Percentiles rank a stretch among this genome's conserved stretches.
Conservation (phyloP, 2,329 filamentous ascomycete genomes). For the Davidsoniella neocaledoniae region DNA sequence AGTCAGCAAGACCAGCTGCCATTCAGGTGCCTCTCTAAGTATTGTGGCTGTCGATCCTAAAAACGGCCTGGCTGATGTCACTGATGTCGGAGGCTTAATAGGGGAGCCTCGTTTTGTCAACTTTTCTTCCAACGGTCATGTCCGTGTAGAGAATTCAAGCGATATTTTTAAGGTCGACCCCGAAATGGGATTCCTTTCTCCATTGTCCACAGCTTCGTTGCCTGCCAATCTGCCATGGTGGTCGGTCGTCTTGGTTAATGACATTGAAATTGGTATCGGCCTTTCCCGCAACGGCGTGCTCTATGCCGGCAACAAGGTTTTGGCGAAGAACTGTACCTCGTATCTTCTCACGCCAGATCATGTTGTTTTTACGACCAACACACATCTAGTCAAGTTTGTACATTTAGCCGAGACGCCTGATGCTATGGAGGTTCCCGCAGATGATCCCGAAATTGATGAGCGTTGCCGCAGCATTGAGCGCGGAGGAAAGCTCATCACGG, state of each 20-base stretch:
- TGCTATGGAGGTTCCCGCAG: conserved; percentile 69
- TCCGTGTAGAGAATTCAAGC: conserved; percentile 3
- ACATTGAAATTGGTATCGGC: conserved; percentile 34
- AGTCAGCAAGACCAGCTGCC: neutral
- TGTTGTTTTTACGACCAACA: conserved; percentile 80
- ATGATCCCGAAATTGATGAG: conserved; percentile 85
- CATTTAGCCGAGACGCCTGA: conserved; percentile 46
- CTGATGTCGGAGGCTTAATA: neutral
- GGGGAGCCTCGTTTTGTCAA: neutral
- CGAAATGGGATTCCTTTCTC: neutral
- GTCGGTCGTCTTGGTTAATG: conserved; percentile 28
- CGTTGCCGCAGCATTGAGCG: conserved; percentile 83
- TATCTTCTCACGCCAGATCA: conserved; percentile 69
- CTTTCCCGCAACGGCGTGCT: conserved; percentile 62
- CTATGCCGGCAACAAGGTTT: conserved; percentile 55
- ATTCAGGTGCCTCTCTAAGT: neutral
- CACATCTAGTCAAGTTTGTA: conserved; percentile 86
- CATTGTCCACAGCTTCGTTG: conserved; percentile 17
- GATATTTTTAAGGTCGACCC: conserved; percentile 7
- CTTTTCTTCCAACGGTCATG: conserved; percentile 4
- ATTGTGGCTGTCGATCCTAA: neutral
- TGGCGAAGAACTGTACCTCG: conserved; percentile 82
- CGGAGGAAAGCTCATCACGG: conserved; percentile 71
- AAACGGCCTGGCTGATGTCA: neutral
- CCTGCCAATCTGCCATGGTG: conserved; percentile 23